Evolutionary conservation across 208 protist genomes (phyloP), one percentile per base, ranked within the genome.

Genomic region (Trypanosoma brucei): DNA sequence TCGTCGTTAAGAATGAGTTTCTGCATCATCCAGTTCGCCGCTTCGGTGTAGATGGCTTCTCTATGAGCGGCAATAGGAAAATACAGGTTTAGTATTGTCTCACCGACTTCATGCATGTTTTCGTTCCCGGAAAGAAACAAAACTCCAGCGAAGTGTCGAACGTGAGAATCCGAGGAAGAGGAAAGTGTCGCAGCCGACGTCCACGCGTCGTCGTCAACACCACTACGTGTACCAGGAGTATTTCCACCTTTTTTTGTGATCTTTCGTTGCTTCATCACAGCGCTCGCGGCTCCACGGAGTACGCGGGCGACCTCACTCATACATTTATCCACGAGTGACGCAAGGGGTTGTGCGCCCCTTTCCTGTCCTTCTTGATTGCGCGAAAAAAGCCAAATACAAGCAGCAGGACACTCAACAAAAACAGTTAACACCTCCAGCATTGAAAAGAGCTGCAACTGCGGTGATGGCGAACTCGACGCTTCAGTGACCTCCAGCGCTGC

Each of bases 21-120:
- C 8, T 63, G 48, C 6, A 62, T 35, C 54, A 93, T 38, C 78
- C 76, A 88, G 30, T 70, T 70, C 7, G 79, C 75, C 1, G 79
- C 83, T 30, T 90, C 81, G 1, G 64, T 22, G 8, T 55, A 53
- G 55, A 83, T 73, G 30, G 63, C 56, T 40, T 42, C 34, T 3
- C 38, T 8, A 1, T 40, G 36, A 36, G 51, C 73, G 14, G 88
- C 9, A 4, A 62, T 65, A 30, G 35, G 22, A 48, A 84, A 72
- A 70, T 88, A 90, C 5, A 88, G 7, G 7, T 42, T 9, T 6
- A 55, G 38, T 7, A 92, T 52, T 9, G 45, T 36, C 40, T 83
- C 76, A 3, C 54, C 70, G 2, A 86, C 61, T n/a, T 62, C 51
- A 3, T 50, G 70, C 52, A 79, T 57, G 6, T 53, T 62, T 3